A percentile compares a stretch with the other conserved stretches of the same genome.
These are phyloP conservation scores for Medicago arabica DNA, from an alignment of 306 rosid species.

Conservation along the genomic window DNA sequence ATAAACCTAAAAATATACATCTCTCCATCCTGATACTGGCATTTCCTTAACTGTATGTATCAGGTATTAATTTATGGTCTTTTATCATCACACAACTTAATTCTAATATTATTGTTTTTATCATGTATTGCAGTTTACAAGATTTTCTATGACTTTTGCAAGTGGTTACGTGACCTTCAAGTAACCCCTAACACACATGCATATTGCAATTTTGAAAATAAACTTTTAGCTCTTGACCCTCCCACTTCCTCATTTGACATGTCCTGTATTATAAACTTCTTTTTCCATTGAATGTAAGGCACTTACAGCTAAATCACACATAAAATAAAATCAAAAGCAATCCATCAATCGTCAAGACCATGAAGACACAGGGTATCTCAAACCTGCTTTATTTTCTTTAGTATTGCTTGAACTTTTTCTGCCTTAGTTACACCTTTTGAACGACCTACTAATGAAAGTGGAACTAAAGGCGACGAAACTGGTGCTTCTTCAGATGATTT, in stretches of 20 bases:
- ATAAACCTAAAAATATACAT: neutral
- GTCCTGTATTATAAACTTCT: too few relatives aligned
- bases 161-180: too few relatives aligned
- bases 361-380: constrained; percentile 20
- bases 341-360: neutral
- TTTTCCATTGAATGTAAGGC: neutral
- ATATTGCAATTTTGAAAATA: too few relatives aligned
- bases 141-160: too few relatives aligned
- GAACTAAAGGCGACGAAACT: constrained; percentile 72
- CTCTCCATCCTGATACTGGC: neutral
- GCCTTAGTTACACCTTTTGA: constrained; percentile 61
- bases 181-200: too few relatives aligned
- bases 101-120: too few relatives aligned
- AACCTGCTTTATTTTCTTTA: constrained; percentile 89
- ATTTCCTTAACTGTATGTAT: neutral
- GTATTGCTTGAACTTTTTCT: constrained; percentile 77
- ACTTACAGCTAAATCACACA: neutral
- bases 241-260: too few relatives aligned
- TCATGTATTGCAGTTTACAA: too few relatives aligned
- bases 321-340: constrained; percentile 18
- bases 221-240: too few relatives aligned
- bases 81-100: too few relatives aligned
- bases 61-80: too few relatives aligned
- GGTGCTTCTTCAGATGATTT: constrained; percentile 66
- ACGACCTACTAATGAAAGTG: constrained; percentile 58